phyloP scores from a whole-genome alignment of 2,329 filamentous ascomycete species.

The Epichloe gansuensis region DNA sequence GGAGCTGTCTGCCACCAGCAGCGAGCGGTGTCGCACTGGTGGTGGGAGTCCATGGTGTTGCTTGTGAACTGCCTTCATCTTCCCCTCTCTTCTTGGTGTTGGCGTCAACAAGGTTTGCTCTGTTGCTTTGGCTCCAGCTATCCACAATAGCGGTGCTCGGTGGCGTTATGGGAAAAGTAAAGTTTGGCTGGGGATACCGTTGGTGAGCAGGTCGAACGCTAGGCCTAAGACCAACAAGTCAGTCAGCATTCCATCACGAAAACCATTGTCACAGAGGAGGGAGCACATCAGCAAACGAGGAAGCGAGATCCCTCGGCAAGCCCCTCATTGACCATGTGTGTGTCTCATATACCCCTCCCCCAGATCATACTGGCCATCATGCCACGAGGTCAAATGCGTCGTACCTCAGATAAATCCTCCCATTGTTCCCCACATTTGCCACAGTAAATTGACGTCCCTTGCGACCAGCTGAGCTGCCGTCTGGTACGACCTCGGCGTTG shows the following conservation, averaged over 20 bases:
- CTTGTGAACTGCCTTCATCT: neutral
- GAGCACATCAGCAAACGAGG: neutral
- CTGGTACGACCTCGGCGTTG: conserved; percentile 43
- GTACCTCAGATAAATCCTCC: conserved; percentile 70
- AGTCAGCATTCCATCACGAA: conserved; percentile 10
- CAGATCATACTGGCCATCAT: neutral
- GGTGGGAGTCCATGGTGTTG: conserved; percentile 27
- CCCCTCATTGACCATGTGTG: neutral
- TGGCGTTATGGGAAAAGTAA: conserved; percentile 48
- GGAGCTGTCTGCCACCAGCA: conserved; percentile 20
- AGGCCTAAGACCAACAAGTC: conserved; percentile 31
- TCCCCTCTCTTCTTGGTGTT: conserved; percentile 5
- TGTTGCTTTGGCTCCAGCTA: conserved; percentile 35
- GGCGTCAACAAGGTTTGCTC: conserved; percentile 13
- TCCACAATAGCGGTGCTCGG: conserved; percentile 35
- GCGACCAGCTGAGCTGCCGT: conserved; percentile 46
- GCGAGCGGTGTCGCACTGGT: conserved; percentile 25
- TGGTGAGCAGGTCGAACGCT: conserved; percentile 48
- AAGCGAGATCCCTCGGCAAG: neutral
- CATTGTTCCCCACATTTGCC: conserved; percentile 71
- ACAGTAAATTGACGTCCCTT: conserved; percentile 66
- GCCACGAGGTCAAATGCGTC: conserved; percentile 11
- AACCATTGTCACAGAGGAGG: neutral
- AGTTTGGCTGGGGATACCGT: conserved; percentile 47
- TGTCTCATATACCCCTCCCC: neutral